Base-by-base conservation (phyloP, 2,329 filamentous ascomycete species). In the Colletotrichum sp. region DNA sequence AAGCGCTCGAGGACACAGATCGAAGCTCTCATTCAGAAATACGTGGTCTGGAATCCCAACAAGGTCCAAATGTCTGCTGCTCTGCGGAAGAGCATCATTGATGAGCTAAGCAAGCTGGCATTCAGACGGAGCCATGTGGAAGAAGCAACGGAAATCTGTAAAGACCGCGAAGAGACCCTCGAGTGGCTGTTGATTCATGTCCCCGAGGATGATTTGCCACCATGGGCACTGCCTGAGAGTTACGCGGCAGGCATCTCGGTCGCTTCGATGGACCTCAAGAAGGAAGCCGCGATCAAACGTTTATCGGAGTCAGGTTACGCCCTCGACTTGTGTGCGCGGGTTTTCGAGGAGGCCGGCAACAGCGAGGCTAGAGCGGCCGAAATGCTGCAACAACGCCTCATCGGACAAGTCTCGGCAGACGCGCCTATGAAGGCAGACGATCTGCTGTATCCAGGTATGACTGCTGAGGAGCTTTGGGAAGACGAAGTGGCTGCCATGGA, bases 151-250 rank as follows among this genome's bases (percentile, higher is more conserved):
- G 92, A 92, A 60, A 92, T 96, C 80, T 98, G 96, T 87, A 98
- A 96, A 84, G 96, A 98, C 82, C 91, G 94, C 34, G 96, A 98
- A 83, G 97, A 99, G 85, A 93, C 95, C 18, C 89, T 99, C 4
- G 96, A 99, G 83, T 99, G 97, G 97, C 90, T 99, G 18, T 90
- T 99, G 65, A 96, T 99, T 68, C 96, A 99, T 84, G 96, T 99
- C 4, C 97, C 97, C 2, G 97, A 99, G 82, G 97, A 99, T 82
- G 97, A 99, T 81, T 87, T 99, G n/a, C 97, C 97, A 2, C 89
- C 91, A 8, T 99, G 96, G 96, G 95, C 95, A 80, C 87, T 99
- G 57, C 97, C 97, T 0, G 96, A 98, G 85, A 95, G 93, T 77
- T 99, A 99, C 83, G 93, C 95, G 13, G 96, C 96, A 32, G 97